Conservation (phyloP, 2,329 filamentous ascomycete genomes). For the Monosporascus sp. region DNA sequence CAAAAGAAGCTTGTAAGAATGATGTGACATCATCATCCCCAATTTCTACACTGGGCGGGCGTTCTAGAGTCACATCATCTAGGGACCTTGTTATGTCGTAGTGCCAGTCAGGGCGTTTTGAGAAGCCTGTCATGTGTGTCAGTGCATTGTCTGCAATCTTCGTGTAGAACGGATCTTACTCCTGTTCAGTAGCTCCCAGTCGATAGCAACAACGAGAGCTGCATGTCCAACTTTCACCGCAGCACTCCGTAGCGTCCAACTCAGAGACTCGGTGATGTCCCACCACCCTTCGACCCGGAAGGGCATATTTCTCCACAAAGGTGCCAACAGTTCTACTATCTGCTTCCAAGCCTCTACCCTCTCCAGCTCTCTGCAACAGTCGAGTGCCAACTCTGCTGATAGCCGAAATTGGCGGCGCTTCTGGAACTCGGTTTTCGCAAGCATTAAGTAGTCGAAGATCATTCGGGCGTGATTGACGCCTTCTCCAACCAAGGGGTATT, state of each 20-base stretch:
- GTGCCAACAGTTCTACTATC: constrained; percentile 48
- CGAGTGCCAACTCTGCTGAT: constrained; percentile 52
- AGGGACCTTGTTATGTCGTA: constrained; percentile 58
- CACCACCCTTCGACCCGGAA: constrained; percentile 58
- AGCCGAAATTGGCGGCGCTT: constrained; percentile 48
- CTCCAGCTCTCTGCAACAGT: constrained; percentile 53
- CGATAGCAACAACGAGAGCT: constrained; percentile 54
- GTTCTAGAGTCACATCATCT: constrained; percentile 39
- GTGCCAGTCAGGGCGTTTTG: constrained; percentile 50
- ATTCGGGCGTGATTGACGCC: constrained; percentile 52
- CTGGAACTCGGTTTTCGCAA: constrained; percentile 50
- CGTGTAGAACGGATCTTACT: constrained; percentile 36
- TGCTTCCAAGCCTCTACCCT: constrained; percentile 47
- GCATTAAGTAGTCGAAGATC: constrained; percentile 48
- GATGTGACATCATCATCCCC: constrained; percentile 47
- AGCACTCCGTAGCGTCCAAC: constrained; percentile 56
- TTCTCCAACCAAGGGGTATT: constrained; percentile 46
- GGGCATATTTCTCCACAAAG: constrained; percentile 52
- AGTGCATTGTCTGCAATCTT: constrained; percentile 8
- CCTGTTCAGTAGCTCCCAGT: constrained; percentile 60
- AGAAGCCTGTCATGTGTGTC: constrained; percentile 41
- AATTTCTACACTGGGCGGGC: constrained; percentile 46
- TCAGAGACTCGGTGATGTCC: constrained; percentile 53
- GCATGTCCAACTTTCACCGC: constrained; percentile 48
- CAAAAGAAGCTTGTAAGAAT: constrained; percentile 50